A percentile compares a stretch with the other conserved stretches of the same genome.
Conservation (phyloP, 2,329 filamentous ascomycete species). For the Xylariaceae sp. region DNA sequence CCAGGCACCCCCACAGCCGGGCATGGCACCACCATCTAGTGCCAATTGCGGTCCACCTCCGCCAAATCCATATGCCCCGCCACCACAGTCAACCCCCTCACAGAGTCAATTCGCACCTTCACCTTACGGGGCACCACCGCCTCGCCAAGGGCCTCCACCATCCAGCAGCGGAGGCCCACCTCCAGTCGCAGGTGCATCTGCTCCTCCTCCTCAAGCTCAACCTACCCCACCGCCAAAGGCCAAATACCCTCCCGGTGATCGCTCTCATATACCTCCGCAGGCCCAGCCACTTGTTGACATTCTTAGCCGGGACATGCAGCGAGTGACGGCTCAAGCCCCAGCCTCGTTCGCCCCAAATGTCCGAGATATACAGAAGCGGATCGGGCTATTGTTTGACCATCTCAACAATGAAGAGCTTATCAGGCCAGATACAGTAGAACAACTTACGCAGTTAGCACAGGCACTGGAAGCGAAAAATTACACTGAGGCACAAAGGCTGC, state of each 20-base stretch:
- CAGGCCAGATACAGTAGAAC: constrained; percentile 71
- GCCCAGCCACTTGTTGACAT: constrained; percentile 80
- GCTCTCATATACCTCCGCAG: constrained; percentile 77
- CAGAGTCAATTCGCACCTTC: constrained; percentile 62
- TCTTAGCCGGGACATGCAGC: constrained; percentile 79
- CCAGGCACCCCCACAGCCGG: constrained; percentile 39
- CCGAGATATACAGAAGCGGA: constrained; percentile 87
- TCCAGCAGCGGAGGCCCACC: constrained; percentile 36
- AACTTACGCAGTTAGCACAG: constrained; percentile 62
- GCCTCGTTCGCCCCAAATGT: constrained; percentile 85
- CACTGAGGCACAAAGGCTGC: constrained; percentile 62
- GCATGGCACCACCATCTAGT: constrained; percentile 32
- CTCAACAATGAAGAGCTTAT: constrained; percentile 93
- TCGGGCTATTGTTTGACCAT: constrained; percentile 93
- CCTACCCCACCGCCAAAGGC: constrained; percentile 52
- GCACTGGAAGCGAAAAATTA: constrained; percentile 70
- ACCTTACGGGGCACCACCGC: constrained; percentile 44
- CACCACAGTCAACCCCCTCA: constrained; percentile 45
- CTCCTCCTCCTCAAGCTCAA: constrained; percentile 47
- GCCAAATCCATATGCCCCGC: constrained; percentile 46
- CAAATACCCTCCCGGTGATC: constrained; percentile 80
- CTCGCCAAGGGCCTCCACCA: constrained; percentile 41
- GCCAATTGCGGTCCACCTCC: constrained; percentile 45
- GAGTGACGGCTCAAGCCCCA: constrained; percentile 82
- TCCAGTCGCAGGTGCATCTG: constrained; percentile 24